Base-by-base conservation (phyloP, 192 early-diverging fungal genomes). In the Globomyces pollinis-pini region DNA sequence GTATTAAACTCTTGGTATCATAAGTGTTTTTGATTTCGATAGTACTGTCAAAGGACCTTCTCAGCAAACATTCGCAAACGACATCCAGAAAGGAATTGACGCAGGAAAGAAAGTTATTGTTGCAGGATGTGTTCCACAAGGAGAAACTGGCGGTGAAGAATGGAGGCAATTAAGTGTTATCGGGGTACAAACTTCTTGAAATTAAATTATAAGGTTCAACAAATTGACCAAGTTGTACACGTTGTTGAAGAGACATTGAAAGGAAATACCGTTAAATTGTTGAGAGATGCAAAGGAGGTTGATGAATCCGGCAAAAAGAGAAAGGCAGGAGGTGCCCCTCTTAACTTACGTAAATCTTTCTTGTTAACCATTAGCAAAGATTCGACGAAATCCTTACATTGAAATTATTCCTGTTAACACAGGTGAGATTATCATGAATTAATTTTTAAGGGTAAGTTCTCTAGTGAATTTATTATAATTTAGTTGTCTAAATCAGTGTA, bases 331-430 rank as follows among this genome's bases (percentile, higher is more conserved):
- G 80, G 80, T 21, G 75, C 80, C 5, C 35, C 47, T 28, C 53
- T 82, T 47, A 76, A 82, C 41, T 42, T 82, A 35, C 80, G 79
- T 9, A n/a, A n/a, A n/a, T n/a, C n/a, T n/a, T n/a, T n/a, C n/a
- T n/a, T n/a, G n/a, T n/a, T n/a, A n/a, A n/a, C n/a, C n/a, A n/a
- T n/a, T n/a, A n/a, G n/a, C n/a, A n/a, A 82, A 82, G 60, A 63
- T 82, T 18, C 53, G 80, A 11, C 29, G 68, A 60, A 82, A 82
- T 60, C 67, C 75, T 7, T 71, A 60, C 12, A 75, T 82, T 39
- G 80, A 82, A 54, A 82, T 82, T 41, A 77, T 82, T 57, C 75
- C 80, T 32, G 78, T 82, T 59, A 82, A 81, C 57, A 82, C 80
- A 12, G 76, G n/a, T n/a, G n/a, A n/a, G n/a, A n/a, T n/a, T n/a